Evolutionary conservation across 129 eudicot species (phyloP).

Genomic region (Lactuca sativa): DNA sequence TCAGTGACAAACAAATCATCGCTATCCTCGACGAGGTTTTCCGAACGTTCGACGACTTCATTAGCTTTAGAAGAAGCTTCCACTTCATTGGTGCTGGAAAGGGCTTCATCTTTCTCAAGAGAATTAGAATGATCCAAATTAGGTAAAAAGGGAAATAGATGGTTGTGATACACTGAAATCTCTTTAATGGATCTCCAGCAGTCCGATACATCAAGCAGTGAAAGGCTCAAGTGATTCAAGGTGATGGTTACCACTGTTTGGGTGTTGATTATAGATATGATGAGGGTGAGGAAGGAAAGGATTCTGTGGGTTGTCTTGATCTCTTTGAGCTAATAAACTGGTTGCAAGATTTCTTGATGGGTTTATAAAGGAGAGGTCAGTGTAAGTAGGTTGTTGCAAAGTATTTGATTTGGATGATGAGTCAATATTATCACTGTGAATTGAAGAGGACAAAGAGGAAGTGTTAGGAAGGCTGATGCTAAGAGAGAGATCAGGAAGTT

Average conservation of each 20-base stretch:
- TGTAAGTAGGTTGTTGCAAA: constrained; percentile 29
- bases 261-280: constrained; percentile 23
- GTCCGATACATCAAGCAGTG: constrained; percentile 47
- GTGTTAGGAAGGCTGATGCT: too few relatives aligned
- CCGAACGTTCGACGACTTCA: too few relatives aligned
- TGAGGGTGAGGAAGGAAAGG: constrained; percentile 27
- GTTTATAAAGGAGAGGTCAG: constrained; percentile 60
- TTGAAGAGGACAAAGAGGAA: too few relatives aligned
- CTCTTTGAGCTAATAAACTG: constrained; percentile 18
- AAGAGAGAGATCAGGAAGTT: too few relatives aligned
- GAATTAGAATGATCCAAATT: constrained; percentile 44
- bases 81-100: too few relatives aligned
- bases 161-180: constrained; percentile 83
- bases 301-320: constrained; percentile 38
- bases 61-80: too few relatives aligned
- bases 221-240: constrained; percentile 43
- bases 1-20: too few relatives aligned
- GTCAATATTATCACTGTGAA: constrained; percentile 1
- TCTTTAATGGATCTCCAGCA: constrained; percentile 75
- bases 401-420: constrained; percentile 23
- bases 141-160: constrained; percentile 61
- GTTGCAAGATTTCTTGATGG: constrained; percentile 32
- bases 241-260: constrained; percentile 17
- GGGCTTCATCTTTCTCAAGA: constrained; percentile 53
- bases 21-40: too few relatives aligned